phyloP scores from a whole-genome alignment of 2,329 filamentous ascomycete genomes.

The Scytalidium lignicola region DNA sequence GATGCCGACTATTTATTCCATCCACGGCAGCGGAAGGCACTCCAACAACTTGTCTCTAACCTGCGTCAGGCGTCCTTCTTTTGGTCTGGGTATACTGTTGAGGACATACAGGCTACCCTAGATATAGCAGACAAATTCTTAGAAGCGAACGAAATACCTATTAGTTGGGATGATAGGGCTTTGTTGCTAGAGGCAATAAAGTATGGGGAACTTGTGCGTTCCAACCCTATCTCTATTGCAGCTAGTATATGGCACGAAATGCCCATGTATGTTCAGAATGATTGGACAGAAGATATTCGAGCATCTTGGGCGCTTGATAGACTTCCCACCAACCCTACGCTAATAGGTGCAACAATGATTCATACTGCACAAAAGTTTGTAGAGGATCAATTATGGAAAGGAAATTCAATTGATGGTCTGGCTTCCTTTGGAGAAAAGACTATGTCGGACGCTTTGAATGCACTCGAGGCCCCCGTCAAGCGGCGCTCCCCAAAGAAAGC shows the following conservation, averaged over 20 bases:
- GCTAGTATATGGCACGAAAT: constrained; percentile 72
- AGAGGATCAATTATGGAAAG: constrained; percentile 28
- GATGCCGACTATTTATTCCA: constrained; percentile 91
- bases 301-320: constrained; percentile 64
- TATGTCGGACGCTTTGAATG: constrained; percentile 1
- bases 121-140: constrained; percentile 66
- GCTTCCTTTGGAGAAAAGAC: constrained; percentile 19
- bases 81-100: constrained; percentile 64
- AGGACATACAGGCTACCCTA: constrained; percentile 59
- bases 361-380: constrained; percentile 48
- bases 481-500: constrained; percentile 1
- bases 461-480: constrained; percentile 1
- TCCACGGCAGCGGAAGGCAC: constrained; percentile 59
- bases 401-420: constrained; percentile 15
- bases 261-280: constrained; percentile 61
- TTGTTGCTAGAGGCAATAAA: constrained; percentile 61
- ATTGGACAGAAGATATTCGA: constrained; percentile 57
- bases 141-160: constrained; percentile 51
- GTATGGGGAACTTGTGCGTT: constrained; percentile 54
- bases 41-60: constrained; percentile 69
- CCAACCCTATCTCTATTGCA: constrained; percentile 58
- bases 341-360: constrained; percentile 52
- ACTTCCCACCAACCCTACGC: constrained; percentile 36
- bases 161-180: constrained; percentile 54
- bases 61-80: constrained; percentile 82